A percentile compares a stretch with the other conserved stretches of the same genome.
These are phyloP conservation scores for Globisporangium acanthophoron DNA, from an alignment of 352 stramenopile genomes.

Conservation along the genomic window DNA sequence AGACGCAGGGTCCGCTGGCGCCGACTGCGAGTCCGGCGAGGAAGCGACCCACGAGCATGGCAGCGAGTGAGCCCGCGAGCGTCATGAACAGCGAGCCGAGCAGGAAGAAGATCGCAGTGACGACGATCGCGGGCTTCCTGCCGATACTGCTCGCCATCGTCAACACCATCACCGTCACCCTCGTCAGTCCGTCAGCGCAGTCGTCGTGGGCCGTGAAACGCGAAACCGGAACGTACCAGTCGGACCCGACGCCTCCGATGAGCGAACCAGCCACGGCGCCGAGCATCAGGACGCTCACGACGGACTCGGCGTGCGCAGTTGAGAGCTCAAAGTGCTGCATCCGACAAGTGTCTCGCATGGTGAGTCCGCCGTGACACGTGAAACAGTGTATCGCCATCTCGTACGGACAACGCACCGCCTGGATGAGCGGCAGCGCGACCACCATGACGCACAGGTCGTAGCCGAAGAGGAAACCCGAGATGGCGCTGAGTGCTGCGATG, in stretches of 20 bases:
- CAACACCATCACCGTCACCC: neutral
- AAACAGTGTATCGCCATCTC: neutral
- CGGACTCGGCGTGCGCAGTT: slow-evolving; percentile 35
- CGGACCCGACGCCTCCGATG: slow-evolving; percentile 39
- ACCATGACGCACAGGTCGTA: slow-evolving; percentile 81
- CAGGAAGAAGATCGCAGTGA: slow-evolving; percentile 56
- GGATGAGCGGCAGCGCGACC: slow-evolving; percentile 57
- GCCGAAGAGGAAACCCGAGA: slow-evolving; percentile 70
- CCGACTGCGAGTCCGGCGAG: slow-evolving; percentile 57
- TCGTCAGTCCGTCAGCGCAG: neutral
- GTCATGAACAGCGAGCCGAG: slow-evolving; percentile 63
- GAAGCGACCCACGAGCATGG: slow-evolving; percentile 60
- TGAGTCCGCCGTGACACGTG: neutral
- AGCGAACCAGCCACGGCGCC: slow-evolving; percentile 61
- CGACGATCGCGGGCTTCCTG: slow-evolving; percentile 55
- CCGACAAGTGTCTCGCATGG: neutral
- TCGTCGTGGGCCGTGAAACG: neutral
- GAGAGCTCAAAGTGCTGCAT: slow-evolving; percentile 44
- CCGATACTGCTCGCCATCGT: slow-evolving; percentile 29
- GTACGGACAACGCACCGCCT: slow-evolving; percentile 19
- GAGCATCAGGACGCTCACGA: slow-evolving; percentile 71
- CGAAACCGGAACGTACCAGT: slow-evolving; percentile 25
- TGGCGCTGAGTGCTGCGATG: slow-evolving; percentile 53
- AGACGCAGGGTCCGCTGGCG: slow-evolving; percentile 58
- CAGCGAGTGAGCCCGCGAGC: slow-evolving; percentile 36